These are phyloP conservation scores for Glebionis coronaria DNA, from an alignment of 129 eudicot genomes.

Conservation along the genomic window DNA sequence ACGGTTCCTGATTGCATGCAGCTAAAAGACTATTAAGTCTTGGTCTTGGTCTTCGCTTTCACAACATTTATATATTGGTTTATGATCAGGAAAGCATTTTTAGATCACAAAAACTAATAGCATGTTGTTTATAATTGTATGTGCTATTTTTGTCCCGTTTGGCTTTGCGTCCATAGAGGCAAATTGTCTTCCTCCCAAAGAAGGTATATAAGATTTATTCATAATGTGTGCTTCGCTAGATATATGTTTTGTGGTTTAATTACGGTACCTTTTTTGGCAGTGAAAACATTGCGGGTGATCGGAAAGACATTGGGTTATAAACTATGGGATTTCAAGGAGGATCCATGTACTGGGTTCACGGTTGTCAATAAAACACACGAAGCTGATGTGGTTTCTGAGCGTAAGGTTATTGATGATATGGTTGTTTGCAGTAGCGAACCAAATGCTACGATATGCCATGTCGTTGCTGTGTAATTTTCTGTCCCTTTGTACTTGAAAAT, in stretches of 20 bases:
- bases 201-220: constrained; percentile 19
- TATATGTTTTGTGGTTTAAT: not conserved
- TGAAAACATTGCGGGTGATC: constrained; percentile 33
- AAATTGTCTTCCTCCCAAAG: constrained; percentile 18
- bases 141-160: constrained; percentile 2
- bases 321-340: constrained; percentile 50
- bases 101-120: too few species aligned
- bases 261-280: constrained; percentile 22
- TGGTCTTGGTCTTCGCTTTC: too few species aligned
- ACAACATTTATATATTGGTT: too few species aligned
- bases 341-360: constrained; percentile 29
- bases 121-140: constrained; percentile 18
- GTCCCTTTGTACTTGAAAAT: too few species aligned
- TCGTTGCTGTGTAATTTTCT: not conserved
- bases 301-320: constrained; percentile 50
- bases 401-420: not conserved
- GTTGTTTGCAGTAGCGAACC: not conserved
- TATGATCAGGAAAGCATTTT: too few species aligned
- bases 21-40: too few species aligned
- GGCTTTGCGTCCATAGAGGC: constrained; percentile 16
- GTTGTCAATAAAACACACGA: not conserved
- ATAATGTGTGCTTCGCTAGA: not conserved
- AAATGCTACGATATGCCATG: not conserved
- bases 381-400: too few species aligned
- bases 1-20: too few species aligned